These are phyloP conservation scores for Clavariopsis aquatica DNA, from an alignment of 495 filamentous ascomycete genomes.

Conservation along the genomic window DNA sequence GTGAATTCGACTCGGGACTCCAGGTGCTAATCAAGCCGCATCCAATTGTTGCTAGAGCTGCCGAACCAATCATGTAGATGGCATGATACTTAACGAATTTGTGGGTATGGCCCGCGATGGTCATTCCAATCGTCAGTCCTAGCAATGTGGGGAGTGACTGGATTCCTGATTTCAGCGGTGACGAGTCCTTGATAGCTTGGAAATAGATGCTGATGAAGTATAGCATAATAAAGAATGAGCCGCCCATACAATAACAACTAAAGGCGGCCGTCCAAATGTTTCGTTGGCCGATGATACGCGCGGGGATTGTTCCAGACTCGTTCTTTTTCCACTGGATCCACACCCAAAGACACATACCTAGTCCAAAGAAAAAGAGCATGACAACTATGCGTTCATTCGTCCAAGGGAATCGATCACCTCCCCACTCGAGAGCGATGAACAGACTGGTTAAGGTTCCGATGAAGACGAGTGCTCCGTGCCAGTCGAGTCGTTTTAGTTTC, in stretches of 20 bases:
- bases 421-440: slow-evolving; percentile 42
- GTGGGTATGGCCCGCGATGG: slow-evolving; percentile 63
- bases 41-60: slow-evolving; percentile 30
- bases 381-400: slow-evolving; percentile 49
- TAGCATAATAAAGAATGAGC: slow-evolving; percentile 33
- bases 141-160: slow-evolving; percentile 34
- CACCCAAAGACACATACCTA: slow-evolving; percentile 30
- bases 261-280: slow-evolving; percentile 44
- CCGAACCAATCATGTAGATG: slow-evolving; percentile 51
- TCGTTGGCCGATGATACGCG: slow-evolving; percentile 28
- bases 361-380: slow-evolving; percentile 48
- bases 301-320: slow-evolving; percentile 29
- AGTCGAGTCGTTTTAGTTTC: slow-evolving; percentile 40
- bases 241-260: slow-evolving; percentile 24
- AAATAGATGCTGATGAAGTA: slow-evolving; percentile 45
- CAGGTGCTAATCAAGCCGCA: slow-evolving; percentile 36
- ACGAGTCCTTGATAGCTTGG: slow-evolving; percentile 32
- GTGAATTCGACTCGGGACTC: slow-evolving; percentile 25
- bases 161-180: slow-evolving; percentile 38
- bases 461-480: slow-evolving; percentile 33
- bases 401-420: slow-evolving; percentile 39
- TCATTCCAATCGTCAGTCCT: slow-evolving; percentile 58
- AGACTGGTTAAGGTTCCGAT: slow-evolving; percentile 34
- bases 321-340: slow-evolving; percentile 25
- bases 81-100: slow-evolving; percentile 73